Conservation (phyloP, 1,139 yeast genomes). For the Suhomyces panamericanus region DNA sequence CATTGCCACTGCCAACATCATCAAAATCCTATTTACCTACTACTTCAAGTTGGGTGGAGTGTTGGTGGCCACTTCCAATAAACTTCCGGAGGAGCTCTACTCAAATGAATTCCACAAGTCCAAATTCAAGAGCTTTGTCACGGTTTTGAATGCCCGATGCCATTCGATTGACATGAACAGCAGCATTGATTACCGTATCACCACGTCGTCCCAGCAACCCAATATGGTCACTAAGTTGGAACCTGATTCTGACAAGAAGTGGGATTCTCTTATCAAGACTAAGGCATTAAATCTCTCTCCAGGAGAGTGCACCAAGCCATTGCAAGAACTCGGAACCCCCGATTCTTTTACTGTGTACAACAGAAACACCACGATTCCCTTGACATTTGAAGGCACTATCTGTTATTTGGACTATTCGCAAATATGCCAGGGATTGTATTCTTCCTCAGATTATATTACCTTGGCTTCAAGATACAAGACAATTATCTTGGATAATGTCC, state of each 20-base stretch:
- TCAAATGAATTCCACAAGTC: conserved; percentile 61
- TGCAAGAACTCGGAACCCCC: conserved; percentile 24
- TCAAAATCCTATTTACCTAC: conserved; percentile 63
- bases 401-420: conserved; percentile 55
- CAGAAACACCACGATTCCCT: conserved; percentile 49
- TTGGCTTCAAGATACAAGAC: conserved; percentile 60
- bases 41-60: conserved; percentile 76
- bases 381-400: conserved; percentile 31
- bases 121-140: conserved; percentile 57
- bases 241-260: conserved; percentile 28
- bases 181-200: conserved; percentile 53
- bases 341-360: conserved; percentile 54
- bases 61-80: conserved; percentile 68
- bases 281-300: conserved; percentile 4
- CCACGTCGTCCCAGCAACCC: conserved; percentile 32
- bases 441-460: conserved; percentile 71
- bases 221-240: conserved; percentile 34
- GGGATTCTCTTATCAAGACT: conserved; percentile 36
- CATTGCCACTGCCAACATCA: conserved; percentile 66
- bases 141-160: conserved; percentile 61
- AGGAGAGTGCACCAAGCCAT: conserved; percentile 12
- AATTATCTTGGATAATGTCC: conserved; percentile 60
- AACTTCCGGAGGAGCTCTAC: conserved; percentile 69
- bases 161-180: conserved; percentile 64
- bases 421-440: conserved; percentile 58